Evolutionary conservation across 148 eudicot species (phyloP).

Genomic region (Vaccinium myrtillus): DNA sequence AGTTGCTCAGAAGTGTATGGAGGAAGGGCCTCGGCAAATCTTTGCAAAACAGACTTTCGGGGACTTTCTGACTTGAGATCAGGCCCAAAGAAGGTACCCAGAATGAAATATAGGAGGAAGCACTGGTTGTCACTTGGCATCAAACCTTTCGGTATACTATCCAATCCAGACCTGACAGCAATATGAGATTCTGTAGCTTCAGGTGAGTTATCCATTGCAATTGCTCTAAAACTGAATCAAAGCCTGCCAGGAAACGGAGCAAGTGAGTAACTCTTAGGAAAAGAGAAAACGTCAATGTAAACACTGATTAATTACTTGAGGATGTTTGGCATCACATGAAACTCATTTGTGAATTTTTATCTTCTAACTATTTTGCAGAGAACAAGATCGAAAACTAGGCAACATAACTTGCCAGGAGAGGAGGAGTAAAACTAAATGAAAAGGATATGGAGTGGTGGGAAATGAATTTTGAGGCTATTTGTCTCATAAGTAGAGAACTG

Average conservation of each 20-base stretch:
- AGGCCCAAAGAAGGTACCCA: slow-evolving; percentile 82
- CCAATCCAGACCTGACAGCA: slow-evolving; percentile 19
- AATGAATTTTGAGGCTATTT: background rate
- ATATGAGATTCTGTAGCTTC: slow-evolving; percentile 9
- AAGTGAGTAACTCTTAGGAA: background rate
- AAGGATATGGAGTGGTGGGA: background rate
- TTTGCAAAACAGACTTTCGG: slow-evolving; percentile 59
- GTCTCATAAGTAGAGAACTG: background rate
- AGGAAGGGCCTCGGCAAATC: slow-evolving; percentile 57
- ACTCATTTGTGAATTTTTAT: background rate
- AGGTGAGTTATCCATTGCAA: slow-evolving; percentile 24
- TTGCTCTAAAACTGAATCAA: background rate
- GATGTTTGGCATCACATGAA: slow-evolving; percentile 9
- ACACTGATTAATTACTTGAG: background rate
- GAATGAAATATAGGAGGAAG: slow-evolving; percentile 69
- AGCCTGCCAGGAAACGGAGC: slow-evolving; percentile 11
- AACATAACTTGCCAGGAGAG: background rate
- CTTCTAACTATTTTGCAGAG: background rate
- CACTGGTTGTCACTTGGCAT: slow-evolving; percentile 50
- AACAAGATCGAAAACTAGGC: background rate
- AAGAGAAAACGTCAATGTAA: slow-evolving; percentile 7
- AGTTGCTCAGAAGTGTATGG: slow-evolving; percentile 52
- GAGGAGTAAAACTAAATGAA: background rate
- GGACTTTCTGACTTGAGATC: slow-evolving; percentile 49
- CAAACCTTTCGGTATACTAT: slow-evolving; percentile 19